Evolutionary conservation across 2,329 filamentous ascomycete genomes (phyloP), one percentile per base, ranked within the genome.

Genomic region (Pestalotiopsis sp.): DNA sequence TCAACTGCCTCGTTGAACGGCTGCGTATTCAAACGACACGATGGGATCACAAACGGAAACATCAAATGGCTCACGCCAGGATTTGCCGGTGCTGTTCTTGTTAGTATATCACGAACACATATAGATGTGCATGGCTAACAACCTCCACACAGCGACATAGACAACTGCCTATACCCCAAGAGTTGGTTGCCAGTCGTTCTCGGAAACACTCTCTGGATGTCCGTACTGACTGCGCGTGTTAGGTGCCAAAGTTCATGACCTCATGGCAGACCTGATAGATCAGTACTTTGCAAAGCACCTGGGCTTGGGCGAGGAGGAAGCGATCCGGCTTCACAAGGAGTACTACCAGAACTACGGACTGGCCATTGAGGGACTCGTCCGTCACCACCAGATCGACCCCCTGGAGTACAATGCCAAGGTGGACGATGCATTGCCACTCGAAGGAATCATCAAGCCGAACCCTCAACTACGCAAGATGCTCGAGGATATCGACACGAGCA

Each of bases 321-420:
- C 96, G n/a, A 89, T 89, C 70, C 88, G 91, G 75, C 89, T 99
- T 31, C 96, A 98, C 81, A 86, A 90, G 79, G 93, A 95, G 75
- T 99, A 99, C 84, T 99, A 98, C 84, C 92, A 91, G 76, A 94
- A 93, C 79, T 99, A 99, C 79, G 96, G 97, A 38, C 89, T 99
- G n/a, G 96, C 96, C 38, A 97, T 99, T 72, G 94, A 98, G 82
- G 96, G 96, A 1, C 87, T 99, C 1, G 93, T 97, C 49, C 91
- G 94, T 11, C 93, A 98, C 81, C 96, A 99, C 83, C 91, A 97
- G 80, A 97, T 99, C 75, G 93, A 98, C 76, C 93, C 96, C 1
- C 85, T 99, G 4, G 94, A 97, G 67, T 99, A 98, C 84, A 99
- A 99, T 80, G 83, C 88, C 72, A 92, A 97, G 81, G 96, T 99